A percentile compares a stretch with the other conserved stretches of the same genome.
Evolutionary conservation across 78 protist species (phyloP).

Genomic region (Monosiga brevicollis): DNA sequence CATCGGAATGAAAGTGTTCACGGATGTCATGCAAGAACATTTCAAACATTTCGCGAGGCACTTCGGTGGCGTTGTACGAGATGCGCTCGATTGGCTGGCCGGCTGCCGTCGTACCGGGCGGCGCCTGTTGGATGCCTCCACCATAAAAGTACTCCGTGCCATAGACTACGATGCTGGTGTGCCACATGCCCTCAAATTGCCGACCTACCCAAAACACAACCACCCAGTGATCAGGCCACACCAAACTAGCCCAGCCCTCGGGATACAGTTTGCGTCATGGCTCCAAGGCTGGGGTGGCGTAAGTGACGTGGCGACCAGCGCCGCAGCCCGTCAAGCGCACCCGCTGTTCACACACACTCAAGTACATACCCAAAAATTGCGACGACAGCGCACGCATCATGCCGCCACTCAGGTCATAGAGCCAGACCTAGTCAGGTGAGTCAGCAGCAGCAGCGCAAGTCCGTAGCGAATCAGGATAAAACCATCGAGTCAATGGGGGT

Average conservation of each 20-base stretch:
- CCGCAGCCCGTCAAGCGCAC: no score
- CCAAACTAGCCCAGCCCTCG: background rate
- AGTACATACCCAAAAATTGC: background rate
- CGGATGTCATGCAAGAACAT: background rate
- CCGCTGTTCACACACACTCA: background rate
- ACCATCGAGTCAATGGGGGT: no score
- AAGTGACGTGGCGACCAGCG: no score
- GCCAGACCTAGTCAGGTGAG: background rate
- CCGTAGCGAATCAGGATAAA: no score
- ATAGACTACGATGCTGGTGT: background rate
- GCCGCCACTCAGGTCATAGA: background rate
- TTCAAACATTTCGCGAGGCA: background rate
- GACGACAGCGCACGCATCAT: background rate
- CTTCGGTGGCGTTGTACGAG: background rate
- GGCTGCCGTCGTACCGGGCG: background rate
- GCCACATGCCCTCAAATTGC: background rate
- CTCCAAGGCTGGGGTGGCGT: no score
- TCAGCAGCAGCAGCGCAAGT: no score
- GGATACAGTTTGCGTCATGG: no score
- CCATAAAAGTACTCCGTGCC: background rate
- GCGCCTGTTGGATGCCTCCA: background rate
- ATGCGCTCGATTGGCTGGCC: background rate
- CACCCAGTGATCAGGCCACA: background rate
- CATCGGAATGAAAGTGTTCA: background rate
- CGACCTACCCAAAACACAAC: background rate